A percentile compares a stretch with the other conserved stretches of the same genome.
phyloP scores from a whole-genome alignment of 345 rosid species.

The Rhodamnia rubescens region DNA sequence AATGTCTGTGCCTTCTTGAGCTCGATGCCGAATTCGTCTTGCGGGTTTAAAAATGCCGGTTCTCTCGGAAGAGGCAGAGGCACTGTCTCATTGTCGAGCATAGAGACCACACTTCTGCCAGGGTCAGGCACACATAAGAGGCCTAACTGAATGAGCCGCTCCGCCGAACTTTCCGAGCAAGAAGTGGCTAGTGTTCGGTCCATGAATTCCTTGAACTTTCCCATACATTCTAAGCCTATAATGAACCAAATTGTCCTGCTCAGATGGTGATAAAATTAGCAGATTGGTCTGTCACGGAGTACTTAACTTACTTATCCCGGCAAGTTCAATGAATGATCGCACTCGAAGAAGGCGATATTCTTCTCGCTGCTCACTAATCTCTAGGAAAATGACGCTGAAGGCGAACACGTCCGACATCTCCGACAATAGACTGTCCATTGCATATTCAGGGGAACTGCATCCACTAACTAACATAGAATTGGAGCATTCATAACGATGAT shows the following conservation, averaged over 20 bases:
- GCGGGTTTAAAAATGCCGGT: background rate
- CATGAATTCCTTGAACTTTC: background rate
- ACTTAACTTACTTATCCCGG: background rate
- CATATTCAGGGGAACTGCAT: background rate
- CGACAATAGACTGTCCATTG: background rate
- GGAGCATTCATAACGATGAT: background rate
- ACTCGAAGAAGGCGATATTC: background rate
- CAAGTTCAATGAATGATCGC: background rate
- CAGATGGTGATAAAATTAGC: background rate
- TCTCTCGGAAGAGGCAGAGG: constrained; percentile 1
- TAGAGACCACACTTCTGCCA: constrained; percentile 6
- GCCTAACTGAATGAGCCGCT: background rate
- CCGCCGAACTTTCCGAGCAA: background rate
- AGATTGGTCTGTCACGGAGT: background rate
- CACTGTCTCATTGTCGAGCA: background rate
- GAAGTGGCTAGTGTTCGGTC: background rate
- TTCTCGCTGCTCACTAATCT: background rate
- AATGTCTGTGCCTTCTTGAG: background rate
- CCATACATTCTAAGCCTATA: constrained; percentile 2
- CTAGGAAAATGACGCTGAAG: background rate
- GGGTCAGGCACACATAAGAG: background rate
- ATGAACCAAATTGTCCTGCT: background rate
- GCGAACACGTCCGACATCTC: background rate
- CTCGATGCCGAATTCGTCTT: background rate
- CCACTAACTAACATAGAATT: background rate